Conservation (phyloP, 345 rosid genomes). For the Salix brachista region DNA sequence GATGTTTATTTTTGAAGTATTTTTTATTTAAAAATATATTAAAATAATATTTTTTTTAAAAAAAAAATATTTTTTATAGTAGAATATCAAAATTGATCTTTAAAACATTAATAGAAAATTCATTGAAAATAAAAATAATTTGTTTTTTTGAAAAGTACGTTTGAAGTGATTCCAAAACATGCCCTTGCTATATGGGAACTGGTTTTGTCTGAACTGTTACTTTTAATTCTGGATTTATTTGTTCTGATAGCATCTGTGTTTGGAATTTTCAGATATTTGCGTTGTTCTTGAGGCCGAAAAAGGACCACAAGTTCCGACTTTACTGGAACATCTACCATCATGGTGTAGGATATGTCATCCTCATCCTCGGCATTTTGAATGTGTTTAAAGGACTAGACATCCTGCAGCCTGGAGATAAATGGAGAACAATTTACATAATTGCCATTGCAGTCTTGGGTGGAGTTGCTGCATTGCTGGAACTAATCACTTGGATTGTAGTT, state of each 20-base stretch:
- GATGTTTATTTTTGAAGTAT: no score
- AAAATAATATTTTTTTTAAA: no score
- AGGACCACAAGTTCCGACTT: conserved; percentile 70
- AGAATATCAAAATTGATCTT: no score
- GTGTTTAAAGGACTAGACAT: conserved; percentile 70
- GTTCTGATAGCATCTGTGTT: conserved; percentile 3
- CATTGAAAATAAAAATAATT: no score
- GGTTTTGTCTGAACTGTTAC: background rate
- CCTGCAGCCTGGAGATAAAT: conserved; percentile 50
- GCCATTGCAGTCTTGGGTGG: conserved; percentile 49
- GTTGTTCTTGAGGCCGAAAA: conserved; percentile 65
- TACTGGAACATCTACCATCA: conserved; percentile 90
- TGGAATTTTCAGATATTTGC: conserved; percentile 56
- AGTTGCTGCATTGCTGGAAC: conserved; percentile 56
- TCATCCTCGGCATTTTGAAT: conserved; percentile 56
- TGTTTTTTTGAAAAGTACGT: no score
- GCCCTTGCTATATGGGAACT: background rate
- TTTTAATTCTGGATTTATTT: background rate
- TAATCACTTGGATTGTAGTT: conserved; percentile 64
- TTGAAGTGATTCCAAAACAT: no score
- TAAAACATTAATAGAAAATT: no score
- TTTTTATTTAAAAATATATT: no score
- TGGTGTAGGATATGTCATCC: conserved; percentile 55
- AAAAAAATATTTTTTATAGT: no score
- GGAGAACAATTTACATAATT: conserved; percentile 49